A percentile compares a stretch with the other conserved stretches of the same genome.
Evolutionary conservation across 2,329 filamentous ascomycete species (phyloP).

Genomic region (Fusarium sp.): DNA sequence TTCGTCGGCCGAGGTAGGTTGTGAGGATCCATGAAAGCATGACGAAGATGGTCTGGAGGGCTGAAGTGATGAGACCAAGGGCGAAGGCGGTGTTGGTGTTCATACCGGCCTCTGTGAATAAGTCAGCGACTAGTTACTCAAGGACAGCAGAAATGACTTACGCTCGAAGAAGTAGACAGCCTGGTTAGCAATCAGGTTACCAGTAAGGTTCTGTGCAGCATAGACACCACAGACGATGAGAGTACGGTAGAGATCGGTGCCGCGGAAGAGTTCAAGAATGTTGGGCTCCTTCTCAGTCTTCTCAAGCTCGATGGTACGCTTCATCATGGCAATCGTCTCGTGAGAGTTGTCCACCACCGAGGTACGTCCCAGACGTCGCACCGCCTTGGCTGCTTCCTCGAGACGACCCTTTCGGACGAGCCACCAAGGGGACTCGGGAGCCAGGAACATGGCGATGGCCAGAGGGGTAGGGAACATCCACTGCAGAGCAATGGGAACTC

Average conservation of each 20-base stretch:
- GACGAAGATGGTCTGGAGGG: constrained; percentile 69
- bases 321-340: constrained; percentile 66
- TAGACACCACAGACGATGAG: constrained; percentile 67
- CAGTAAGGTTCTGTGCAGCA: constrained; percentile 68
- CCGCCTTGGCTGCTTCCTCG: constrained; percentile 56
- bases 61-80: constrained; percentile 72
- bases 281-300: constrained; percentile 56
- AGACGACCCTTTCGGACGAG: constrained; percentile 60
- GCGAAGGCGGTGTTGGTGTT: constrained; percentile 65
- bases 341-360: constrained; percentile 30
- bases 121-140: constrained; percentile 8
- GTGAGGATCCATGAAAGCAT: constrained; percentile 76
- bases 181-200: constrained; percentile 71
- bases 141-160: constrained; percentile 23
- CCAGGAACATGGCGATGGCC: constrained; percentile 61
- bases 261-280: constrained; percentile 63
- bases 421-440: constrained; percentile 66
- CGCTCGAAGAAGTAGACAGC: constrained; percentile 68
- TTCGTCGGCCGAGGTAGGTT: constrained; percentile 70
- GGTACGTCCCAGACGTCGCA: constrained; percentile 58
- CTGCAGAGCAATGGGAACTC: constrained; percentile 65
- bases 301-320: constrained; percentile 66
- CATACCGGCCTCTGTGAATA: constrained; percentile 68
- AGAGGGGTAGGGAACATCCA: constrained; percentile 69
- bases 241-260: constrained; percentile 64